Evolutionary conservation across 2,329 filamentous ascomycete genomes (phyloP), one percentile per base, ranked within the genome.

Genomic region (Monilinia laxa): DNA sequence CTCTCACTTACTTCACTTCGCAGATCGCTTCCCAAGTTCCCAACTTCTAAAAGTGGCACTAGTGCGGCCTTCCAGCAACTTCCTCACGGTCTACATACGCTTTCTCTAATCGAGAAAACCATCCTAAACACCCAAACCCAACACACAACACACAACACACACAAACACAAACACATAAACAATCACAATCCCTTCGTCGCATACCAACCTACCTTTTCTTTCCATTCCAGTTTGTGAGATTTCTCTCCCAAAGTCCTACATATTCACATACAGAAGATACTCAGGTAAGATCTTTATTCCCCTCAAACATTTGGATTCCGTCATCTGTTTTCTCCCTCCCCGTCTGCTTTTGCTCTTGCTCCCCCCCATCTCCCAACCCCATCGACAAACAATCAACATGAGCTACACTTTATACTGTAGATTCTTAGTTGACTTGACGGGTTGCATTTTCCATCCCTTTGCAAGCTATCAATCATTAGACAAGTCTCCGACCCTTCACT

Each of bases 401-500:
- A 23, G n/a, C 40, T 16, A 6, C 53, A 35, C 42, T 28, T 57
- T 11, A 10, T 12, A 35, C 42, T 12, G 52, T 20, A 16, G 28
- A 40, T 57, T 25, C 28, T 9, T 38, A 47, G 23, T 64, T 25
- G 62, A 38, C 20, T 57, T 53, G 11, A 55, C 16, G 40, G 14
- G 4, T 57, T 7, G 38, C 25, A 25, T 25, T 38, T 35, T 31
- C 31, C n/a, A 55, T 14, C n/a, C 14, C 14, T 25, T 40, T 45
- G 40, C 40, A 57, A 28, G n/a, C n/a, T 28, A 38, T 35, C 62
- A 45, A 57, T 25, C 42, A 58, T 49, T 10, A 38, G 49, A 51
- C 55, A 28, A 68, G 62, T 57, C 60, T 65, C 65, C 68, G 68
- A 9, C 42, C 14, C 35, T 59, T 11, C 31, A 69, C 65, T 68